Evolutionary conservation across 2,329 filamentous ascomycete genomes (phyloP).

Genomic region (Diplodia sapinea): DNA sequence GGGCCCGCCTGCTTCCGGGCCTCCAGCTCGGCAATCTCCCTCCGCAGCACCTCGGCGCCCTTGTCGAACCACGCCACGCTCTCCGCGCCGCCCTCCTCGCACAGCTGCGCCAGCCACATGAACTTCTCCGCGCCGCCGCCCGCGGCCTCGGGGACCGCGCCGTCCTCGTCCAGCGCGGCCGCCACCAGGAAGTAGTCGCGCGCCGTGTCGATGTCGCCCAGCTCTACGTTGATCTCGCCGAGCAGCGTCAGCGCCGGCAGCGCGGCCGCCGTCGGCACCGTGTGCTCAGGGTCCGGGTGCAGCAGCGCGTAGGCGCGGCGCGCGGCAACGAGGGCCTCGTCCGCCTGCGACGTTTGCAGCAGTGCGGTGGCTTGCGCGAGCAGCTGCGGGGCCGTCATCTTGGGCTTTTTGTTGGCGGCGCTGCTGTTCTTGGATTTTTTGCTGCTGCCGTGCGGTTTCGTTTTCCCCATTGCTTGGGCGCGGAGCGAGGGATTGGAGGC

Average conservation of each 20-base stretch:
- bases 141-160: conserved; percentile 68
- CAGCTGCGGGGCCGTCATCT: conserved; percentile 60
- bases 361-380: conserved; percentile 62
- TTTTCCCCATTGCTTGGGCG: conserved; percentile 56
- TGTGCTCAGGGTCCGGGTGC: conserved; percentile 44
- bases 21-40: conserved; percentile 70
- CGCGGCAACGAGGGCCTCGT: conserved; percentile 62
- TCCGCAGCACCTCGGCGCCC: conserved; percentile 74
- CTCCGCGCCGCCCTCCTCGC: conserved; percentile 64
- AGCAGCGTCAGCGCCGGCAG: conserved; percentile 75
- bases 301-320: conserved; percentile 59
- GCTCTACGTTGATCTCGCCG: conserved; percentile 80
- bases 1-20: conserved; percentile 48
- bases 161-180: conserved; percentile 76
- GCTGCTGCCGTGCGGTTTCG: conserved; percentile 55
- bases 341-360: conserved; percentile 64
- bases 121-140: conserved; percentile 94
- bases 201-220: conserved; percentile 80
- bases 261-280: conserved; percentile 50
- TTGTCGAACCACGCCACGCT: conserved; percentile 68
- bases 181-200: conserved; percentile 74
- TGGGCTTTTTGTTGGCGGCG: conserved; percentile 49
- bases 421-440: conserved; percentile 43
- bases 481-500: neutral
- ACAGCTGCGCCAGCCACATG: conserved; percentile 90